A percentile compares a stretch with the other conserved stretches of the same genome.
Conservation (phyloP, 23 red algal genomes). For the Gracilaria gracilis region DNA sequence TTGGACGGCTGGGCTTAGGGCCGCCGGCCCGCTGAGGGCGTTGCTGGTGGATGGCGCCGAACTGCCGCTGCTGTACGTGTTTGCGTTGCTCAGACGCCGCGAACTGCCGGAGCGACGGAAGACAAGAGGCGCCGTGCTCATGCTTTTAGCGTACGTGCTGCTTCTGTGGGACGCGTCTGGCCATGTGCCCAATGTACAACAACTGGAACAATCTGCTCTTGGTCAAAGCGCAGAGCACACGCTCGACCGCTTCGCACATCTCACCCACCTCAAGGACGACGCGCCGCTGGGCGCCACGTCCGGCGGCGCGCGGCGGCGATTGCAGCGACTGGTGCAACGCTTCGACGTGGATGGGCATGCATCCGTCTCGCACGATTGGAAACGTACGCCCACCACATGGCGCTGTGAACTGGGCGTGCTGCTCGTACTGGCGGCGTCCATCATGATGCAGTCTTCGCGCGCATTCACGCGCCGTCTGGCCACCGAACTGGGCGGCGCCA, state of each 20-base stretch:
- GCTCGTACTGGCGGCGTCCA: slow-evolving; percentile 67
- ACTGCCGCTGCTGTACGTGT: slow-evolving; percentile 70
- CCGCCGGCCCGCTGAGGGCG: slow-evolving; percentile 67
- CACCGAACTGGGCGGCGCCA: slow-evolving; percentile 77
- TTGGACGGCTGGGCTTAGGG: slow-evolving; percentile 64
- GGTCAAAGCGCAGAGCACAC: slow-evolving; percentile 58
- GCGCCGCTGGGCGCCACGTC: background rate
- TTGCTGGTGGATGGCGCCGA: slow-evolving; percentile 81
- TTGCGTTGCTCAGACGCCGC: slow-evolving; percentile 52
- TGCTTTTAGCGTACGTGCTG: slow-evolving; percentile 67
- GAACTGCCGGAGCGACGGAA: slow-evolving; percentile 76
- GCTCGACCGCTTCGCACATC: slow-evolving; percentile 44
- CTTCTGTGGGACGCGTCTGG: slow-evolving; percentile 76
- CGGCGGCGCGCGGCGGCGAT: background rate
- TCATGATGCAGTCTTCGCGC: slow-evolving; percentile 71
- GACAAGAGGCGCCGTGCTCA: slow-evolving; percentile 65
- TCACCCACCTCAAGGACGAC: slow-evolving; percentile 26
- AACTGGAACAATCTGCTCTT: slow-evolving; percentile 53
- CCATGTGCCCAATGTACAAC: slow-evolving; percentile 47
- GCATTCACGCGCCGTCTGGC: slow-evolving; percentile 65
- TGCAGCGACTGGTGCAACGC: slow-evolving; percentile 14
- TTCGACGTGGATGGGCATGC: slow-evolving; percentile 1
- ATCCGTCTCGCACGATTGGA: background rate
- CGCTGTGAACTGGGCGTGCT: slow-evolving; percentile 75
- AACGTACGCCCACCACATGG: slow-evolving; percentile 25